Evolutionary conservation across 2,329 filamentous ascomycete genomes (phyloP).

Genomic region (Ophiobolus disseminans): DNA sequence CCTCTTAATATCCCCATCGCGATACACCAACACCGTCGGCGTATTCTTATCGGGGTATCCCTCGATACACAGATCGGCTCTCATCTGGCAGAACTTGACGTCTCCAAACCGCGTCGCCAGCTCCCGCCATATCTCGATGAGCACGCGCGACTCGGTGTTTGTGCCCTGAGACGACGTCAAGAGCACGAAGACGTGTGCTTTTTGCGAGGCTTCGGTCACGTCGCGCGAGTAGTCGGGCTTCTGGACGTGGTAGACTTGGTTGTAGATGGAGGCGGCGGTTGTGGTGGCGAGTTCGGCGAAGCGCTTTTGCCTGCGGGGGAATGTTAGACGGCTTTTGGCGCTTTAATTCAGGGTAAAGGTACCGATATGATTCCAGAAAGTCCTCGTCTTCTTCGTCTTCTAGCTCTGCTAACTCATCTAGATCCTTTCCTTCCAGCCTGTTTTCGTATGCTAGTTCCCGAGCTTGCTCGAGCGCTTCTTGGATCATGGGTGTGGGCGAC

Average conservation of each 20-base stretch:
- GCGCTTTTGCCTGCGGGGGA: slow-evolving; percentile 70
- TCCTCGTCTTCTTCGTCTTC: slow-evolving; percentile 95
- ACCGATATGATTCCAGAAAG: slow-evolving; percentile 86
- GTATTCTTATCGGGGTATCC: slow-evolving; percentile 95
- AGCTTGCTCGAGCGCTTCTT: slow-evolving; percentile 89
- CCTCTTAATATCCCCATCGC: slow-evolving; percentile 87
- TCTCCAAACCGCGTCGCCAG: slow-evolving; percentile 87
- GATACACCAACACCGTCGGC: slow-evolving; percentile 91
- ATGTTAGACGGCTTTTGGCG: background rate
- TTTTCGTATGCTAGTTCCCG: slow-evolving; percentile 87
- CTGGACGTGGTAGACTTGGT: slow-evolving; percentile 89
- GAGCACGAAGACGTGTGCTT: slow-evolving; percentile 74
- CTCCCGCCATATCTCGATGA: slow-evolving; percentile 85
- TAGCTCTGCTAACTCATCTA: slow-evolving; percentile 90
- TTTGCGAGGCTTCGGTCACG: slow-evolving; percentile 86
- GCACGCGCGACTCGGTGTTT: slow-evolving; percentile 83
- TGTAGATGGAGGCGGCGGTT: slow-evolving; percentile 79
- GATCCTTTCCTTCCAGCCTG: slow-evolving; percentile 87
- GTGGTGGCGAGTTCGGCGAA: slow-evolving; percentile 81
- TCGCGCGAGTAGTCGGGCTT: slow-evolving; percentile 93
- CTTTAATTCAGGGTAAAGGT: slow-evolving; percentile 4
- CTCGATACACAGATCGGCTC: slow-evolving; percentile 90
- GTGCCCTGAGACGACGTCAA: slow-evolving; percentile 78
- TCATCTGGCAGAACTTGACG: slow-evolving; percentile 97
- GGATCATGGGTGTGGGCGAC: slow-evolving; percentile 92